These are phyloP conservation scores for Nigrospora oryzae DNA, from an alignment of 2,329 filamentous ascomycete genomes.

Conservation along the genomic window DNA sequence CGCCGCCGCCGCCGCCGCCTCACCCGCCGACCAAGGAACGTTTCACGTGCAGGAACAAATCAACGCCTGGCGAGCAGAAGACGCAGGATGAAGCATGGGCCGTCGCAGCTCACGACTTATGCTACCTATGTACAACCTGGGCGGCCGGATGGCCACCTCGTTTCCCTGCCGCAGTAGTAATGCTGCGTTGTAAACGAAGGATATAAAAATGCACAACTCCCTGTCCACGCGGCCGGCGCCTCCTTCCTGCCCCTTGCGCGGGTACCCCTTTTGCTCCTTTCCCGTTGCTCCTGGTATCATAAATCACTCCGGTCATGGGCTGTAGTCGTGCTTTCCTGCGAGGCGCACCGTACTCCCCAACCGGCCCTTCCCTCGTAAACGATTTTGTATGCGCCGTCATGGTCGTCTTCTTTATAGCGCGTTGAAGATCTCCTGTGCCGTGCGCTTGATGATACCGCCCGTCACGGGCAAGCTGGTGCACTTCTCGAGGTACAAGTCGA, in stretches of 20 bases:
- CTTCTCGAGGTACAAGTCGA: conserved; percentile 79
- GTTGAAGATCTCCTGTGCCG: conserved; percentile 61
- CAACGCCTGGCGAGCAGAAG: too few relatives aligned
- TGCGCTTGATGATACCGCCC: conserved; percentile 83
- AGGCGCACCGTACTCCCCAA: not conserved
- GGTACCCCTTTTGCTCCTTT: not conserved
- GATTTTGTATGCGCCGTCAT: not conserved
- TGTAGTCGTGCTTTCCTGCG: not conserved
- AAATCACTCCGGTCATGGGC: not conserved
- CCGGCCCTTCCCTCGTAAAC: not conserved
- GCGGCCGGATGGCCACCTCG: not conserved
- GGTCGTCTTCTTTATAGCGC: not conserved
- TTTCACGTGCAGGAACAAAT: too few relatives aligned
- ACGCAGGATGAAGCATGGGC: too few relatives aligned
- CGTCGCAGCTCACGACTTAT: too few relatives aligned
- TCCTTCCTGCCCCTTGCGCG: too few relatives aligned
- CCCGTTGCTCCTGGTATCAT: conserved; percentile 2
- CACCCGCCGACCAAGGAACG: too few relatives aligned
- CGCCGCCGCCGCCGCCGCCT: too few relatives aligned
- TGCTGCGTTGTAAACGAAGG: too few relatives aligned
- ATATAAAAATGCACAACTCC: not conserved
- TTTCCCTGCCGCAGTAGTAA: not conserved
- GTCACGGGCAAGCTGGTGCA: conserved; percentile 78
- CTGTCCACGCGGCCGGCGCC: conserved; percentile 7
- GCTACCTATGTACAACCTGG: too few relatives aligned